A percentile compares a stretch with the other conserved stretches of the same genome.
Conservation (phyloP, 2,329 filamentous ascomycete species). For the Penicillium sp. region DNA sequence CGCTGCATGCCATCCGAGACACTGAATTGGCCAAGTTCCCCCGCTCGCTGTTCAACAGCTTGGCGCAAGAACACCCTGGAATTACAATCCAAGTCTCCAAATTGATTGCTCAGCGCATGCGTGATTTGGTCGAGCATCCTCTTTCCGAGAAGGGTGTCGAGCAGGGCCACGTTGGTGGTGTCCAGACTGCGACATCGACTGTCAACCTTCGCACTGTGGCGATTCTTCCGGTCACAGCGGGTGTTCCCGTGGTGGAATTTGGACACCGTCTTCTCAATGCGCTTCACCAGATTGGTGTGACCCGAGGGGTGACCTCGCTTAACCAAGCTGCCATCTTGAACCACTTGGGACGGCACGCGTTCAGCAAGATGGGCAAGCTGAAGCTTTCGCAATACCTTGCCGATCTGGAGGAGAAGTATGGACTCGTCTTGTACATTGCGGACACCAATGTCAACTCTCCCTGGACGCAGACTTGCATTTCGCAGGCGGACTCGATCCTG, state of each 20-base stretch:
- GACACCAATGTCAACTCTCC: conserved; percentile 97
- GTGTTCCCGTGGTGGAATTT: conserved; percentile 94
- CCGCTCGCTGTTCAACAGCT: conserved; percentile 92
- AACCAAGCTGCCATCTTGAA: conserved; percentile 94
- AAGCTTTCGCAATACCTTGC: conserved; percentile 95
- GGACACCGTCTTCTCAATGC: conserved; percentile 86
- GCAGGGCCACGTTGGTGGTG: conserved; percentile 54
- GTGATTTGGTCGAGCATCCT: conserved; percentile 80
- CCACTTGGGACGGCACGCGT: conserved; percentile 92
- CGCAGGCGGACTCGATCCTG: conserved; percentile 93
- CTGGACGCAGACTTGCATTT: conserved; percentile 98
- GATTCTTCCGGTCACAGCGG: conserved; percentile 84
- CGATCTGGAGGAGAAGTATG: conserved; percentile 95
- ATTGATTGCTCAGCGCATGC: conserved; percentile 95
- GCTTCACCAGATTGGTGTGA: conserved; percentile 81
- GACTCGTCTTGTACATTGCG: conserved; percentile 90
- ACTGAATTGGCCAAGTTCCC: conserved; percentile 97
- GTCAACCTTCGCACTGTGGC: conserved; percentile 92
- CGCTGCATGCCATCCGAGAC: conserved; percentile 91
- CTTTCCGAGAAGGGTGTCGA: conserved; percentile 67
- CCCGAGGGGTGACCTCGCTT: conserved; percentile 85
- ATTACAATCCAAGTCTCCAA: conserved; percentile 99
- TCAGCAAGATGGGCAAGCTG: conserved; percentile 95
- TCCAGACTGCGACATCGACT: conserved; percentile 69
- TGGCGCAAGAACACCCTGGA: conserved; percentile 93